These are phyloP conservation scores for Hypoxylon sp. DNA, from an alignment of 2,329 filamentous ascomycete species.

Conservation along the genomic window DNA sequence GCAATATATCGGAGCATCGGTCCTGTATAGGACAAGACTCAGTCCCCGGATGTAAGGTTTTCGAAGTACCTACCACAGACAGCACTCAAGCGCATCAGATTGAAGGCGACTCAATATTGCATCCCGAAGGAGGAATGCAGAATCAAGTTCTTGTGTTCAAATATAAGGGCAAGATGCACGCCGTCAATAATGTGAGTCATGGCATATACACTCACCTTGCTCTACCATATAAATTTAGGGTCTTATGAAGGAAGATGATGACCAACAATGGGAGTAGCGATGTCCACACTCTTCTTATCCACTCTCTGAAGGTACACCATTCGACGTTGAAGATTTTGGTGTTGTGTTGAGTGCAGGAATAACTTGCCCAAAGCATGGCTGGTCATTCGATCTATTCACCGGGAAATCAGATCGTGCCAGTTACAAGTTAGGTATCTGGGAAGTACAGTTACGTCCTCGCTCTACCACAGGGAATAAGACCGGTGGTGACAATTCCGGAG, in stretches of 20 bases:
- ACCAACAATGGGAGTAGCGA: slow-evolving; percentile 53
- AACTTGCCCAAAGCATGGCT: slow-evolving; percentile 73
- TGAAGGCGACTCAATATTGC: slow-evolving; percentile 45
- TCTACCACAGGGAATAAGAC: slow-evolving; percentile 1
- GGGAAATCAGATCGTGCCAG: slow-evolving; percentile 68
- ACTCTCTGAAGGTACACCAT: slow-evolving; percentile 67
- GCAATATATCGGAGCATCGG: slow-evolving; percentile 50
- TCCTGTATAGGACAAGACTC: slow-evolving; percentile 51
- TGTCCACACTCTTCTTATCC: slow-evolving; percentile 75
- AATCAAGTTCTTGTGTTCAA: slow-evolving; percentile 73
- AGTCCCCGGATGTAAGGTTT: slow-evolving; percentile 65
- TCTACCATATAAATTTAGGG: not conserved
- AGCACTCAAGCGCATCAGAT: slow-evolving; percentile 50
- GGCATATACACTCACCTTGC: not conserved
- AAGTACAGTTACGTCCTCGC: slow-evolving; percentile 61
- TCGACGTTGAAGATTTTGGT: slow-evolving; percentile 79
- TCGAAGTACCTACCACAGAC: slow-evolving; percentile 56
- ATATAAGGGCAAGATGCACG: slow-evolving; percentile 70
- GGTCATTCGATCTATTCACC: slow-evolving; percentile 75
- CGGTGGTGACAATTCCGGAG: slow-evolving; percentile 25
- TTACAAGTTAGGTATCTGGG: slow-evolving; percentile 71
- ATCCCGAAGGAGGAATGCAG: slow-evolving; percentile 49
- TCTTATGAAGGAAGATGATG: slow-evolving; percentile 9
- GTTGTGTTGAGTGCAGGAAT: slow-evolving; percentile 68
- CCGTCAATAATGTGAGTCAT: slow-evolving; percentile 69